Conservation (phyloP, 495 filamentous ascomycete species). For the Melanomma pulvis-pyrius region DNA sequence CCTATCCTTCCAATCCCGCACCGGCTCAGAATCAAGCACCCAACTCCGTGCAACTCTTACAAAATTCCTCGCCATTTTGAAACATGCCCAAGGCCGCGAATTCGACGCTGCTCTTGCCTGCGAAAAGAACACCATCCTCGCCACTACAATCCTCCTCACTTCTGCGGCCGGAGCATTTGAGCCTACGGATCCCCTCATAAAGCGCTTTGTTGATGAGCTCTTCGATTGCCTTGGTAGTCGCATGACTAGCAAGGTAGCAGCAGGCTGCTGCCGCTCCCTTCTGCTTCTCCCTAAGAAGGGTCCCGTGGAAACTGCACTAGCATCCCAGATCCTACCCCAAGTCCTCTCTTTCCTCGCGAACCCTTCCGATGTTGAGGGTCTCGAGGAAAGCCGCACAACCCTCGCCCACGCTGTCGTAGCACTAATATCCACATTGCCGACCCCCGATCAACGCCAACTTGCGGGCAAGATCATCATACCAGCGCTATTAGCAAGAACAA, state of each 20-base stretch:
- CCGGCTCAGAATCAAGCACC: conserved; percentile 46
- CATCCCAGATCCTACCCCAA: conserved; percentile 72
- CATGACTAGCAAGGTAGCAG: conserved; percentile 82
- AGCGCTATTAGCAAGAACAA: conserved; percentile 73
- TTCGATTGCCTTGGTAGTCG: conserved; percentile 80
- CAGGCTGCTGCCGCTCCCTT: conserved; percentile 83
- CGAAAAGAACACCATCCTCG: conserved; percentile 89
- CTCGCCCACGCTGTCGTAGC: conserved; percentile 72
- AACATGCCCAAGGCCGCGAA: conserved; percentile 81
- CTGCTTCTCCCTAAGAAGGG: conserved; percentile 65
- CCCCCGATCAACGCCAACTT: conserved; percentile 54
- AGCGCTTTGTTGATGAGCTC: conserved; percentile 71
- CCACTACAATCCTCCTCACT: conserved; percentile 85
- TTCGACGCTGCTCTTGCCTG: conserved; percentile 77
- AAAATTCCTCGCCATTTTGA: conserved; percentile 77
- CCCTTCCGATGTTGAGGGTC: conserved; percentile 65
- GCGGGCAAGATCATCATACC: conserved; percentile 77
- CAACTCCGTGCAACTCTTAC: conserved; percentile 74
- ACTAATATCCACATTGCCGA: conserved; percentile 61
- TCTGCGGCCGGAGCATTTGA: conserved; percentile 71
- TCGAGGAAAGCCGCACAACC: conserved; percentile 69
- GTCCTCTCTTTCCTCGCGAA: conserved; percentile 74
- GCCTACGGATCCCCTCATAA: conserved; percentile 70
- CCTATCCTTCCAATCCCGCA: conserved; percentile 55
- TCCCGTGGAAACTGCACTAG: conserved; percentile 70